phyloP scores from a whole-genome alignment of 73 alveolate genomes.

The Diophrys appendiculata region DNA sequence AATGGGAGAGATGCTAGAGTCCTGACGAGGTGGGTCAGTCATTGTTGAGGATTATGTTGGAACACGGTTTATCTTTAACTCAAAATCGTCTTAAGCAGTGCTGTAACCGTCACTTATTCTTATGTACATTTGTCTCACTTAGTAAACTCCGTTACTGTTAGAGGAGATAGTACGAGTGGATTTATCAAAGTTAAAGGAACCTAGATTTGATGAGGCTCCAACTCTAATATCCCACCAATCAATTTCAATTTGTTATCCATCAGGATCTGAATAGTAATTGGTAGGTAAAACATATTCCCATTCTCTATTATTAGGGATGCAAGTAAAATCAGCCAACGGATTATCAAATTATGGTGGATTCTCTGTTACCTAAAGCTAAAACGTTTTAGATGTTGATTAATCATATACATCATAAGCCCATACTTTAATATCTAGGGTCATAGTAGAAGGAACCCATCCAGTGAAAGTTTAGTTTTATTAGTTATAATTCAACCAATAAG shows the following conservation, averaged over 20 bases:
- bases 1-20: background rate
- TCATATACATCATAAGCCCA: background rate
- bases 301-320: background rate
- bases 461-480: background rate
- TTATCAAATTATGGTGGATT: background rate
- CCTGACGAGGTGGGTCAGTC: background rate
- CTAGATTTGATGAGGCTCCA: background rate
- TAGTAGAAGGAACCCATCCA: background rate
- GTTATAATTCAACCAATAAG: background rate
- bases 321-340: background rate
- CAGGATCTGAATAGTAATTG: background rate
- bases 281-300: background rate
- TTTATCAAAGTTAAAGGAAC: background rate
- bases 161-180: background rate
- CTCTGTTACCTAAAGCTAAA: background rate
- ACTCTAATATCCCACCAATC: background rate
- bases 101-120: background rate
- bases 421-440: background rate
- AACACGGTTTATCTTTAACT: background rate
- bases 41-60: background rate
- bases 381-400: background rate
- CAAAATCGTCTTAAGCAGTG: background rate
- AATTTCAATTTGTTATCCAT: background rate
- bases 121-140: background rate
- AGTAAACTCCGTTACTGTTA: background rate